Percentiles rank a stretch among this genome's conserved stretches.
phyloP scores from a whole-genome alignment of 2,329 filamentous ascomycete genomes.

The Nigrograna mackinnonii region DNA sequence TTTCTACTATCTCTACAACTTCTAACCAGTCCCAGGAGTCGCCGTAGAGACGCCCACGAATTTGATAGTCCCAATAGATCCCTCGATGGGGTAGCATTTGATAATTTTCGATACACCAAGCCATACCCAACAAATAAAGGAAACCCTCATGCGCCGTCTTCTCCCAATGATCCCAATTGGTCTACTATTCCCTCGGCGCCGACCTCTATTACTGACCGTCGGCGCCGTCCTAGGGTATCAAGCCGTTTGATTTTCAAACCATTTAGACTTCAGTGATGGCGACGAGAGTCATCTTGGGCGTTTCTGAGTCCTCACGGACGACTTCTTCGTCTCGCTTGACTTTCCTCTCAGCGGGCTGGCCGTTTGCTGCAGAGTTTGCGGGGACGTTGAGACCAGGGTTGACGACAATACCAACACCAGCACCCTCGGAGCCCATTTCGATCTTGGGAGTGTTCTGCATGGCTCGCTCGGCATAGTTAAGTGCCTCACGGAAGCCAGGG shows the following conservation, averaged over 20 bases:
- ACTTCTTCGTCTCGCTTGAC: constrained; percentile 31
- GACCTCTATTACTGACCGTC: constrained; percentile 2
- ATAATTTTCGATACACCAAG: constrained; percentile 2
- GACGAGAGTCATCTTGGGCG: constrained; percentile 44
- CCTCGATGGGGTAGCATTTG: background rate
- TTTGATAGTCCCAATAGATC: constrained; percentile 1
- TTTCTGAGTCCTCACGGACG: constrained; percentile 30
- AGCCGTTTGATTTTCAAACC: constrained; percentile 1
- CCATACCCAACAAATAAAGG: constrained; percentile 5
- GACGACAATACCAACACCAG: constrained; percentile 44
- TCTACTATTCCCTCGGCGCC: no score
- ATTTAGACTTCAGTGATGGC: constrained; percentile 42
- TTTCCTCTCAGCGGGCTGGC: constrained; percentile 15
- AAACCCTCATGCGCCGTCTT: no score
- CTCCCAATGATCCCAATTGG: no score
- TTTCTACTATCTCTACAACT: constrained; percentile 10
- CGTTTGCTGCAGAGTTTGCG: constrained; percentile 40
- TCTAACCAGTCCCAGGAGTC: background rate
- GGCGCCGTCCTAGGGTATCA: constrained; percentile 7
- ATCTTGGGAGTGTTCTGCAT: constrained; percentile 52
- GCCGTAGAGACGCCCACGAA: background rate
- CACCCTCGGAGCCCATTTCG: constrained; percentile 52
- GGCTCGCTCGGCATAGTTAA: constrained; percentile 52
- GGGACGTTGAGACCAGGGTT: constrained; percentile 44
- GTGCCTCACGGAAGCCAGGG: constrained; percentile 52